Evolutionary conservation across 192 early-diverging fungal genomes (phyloP), one percentile per base, ranked within the genome.

Genomic region (Coemansia sp.): DNA sequence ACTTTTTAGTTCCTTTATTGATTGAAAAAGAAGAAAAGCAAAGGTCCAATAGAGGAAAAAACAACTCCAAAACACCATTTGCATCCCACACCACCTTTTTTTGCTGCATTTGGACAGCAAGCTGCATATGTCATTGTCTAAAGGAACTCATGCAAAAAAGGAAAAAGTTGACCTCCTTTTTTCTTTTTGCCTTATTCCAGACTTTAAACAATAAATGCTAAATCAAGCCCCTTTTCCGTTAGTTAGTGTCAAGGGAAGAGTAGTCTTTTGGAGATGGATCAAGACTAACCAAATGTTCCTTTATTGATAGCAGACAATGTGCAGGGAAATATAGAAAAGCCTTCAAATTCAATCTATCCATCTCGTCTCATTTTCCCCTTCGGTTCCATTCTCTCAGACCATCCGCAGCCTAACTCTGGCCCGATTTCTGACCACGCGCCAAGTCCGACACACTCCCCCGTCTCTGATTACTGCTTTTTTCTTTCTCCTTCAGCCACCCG

Each of bases 381-480:
- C n/a, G n/a, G 23, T 26, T 4, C 55, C 21, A 34, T 57, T 57
- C 55, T 41, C 16, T 5, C 52, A 31, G 55, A 57, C 55, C 55
- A 23, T 57, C 55, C 55, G 55, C 55, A 57, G 55, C 55, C 55
- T 18, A n/a, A 24, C 9, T 34, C 7, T 10, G 49, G 23, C 49
- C 18, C 49, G 7, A 28, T 38, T 34, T 23, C 55, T 30, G 32
- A 57, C 22, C n/a, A 30, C n/a, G 31, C 25, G n/a, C n/a, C 54
- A 28, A 56, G 31, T 56, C 55, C 31, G 32, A 34, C 12, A 34
- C 32, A 34, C 16, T 28, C 26, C 10, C 22, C n/a, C 55, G 16
- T 31, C 54, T 56, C 54, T 31, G 21, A 3, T 19, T 57, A 57
- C 55, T 57, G 30, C 55, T 38, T 32, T 22, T 28, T 57, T 10